phyloP scores from a whole-genome alignment of 805 yeast genomes.

The Cyberlindnera bimundalis region DNA sequence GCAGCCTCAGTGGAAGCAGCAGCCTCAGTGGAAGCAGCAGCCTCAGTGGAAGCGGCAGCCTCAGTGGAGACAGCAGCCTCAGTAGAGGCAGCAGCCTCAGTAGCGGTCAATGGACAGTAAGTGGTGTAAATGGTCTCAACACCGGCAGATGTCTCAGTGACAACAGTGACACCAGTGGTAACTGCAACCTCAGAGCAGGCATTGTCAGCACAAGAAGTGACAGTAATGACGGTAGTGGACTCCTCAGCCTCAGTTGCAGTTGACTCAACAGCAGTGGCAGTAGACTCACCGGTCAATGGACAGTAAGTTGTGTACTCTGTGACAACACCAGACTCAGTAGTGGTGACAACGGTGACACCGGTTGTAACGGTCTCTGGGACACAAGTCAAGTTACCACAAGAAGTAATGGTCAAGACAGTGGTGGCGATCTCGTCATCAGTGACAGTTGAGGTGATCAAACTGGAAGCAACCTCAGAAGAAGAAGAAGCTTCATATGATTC shows the following conservation, averaged over 20 bases:
- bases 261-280: conserved; percentile 1
- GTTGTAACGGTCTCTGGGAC: conserved; percentile 24
- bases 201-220: conserved; percentile 7
- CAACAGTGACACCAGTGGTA: conserved; percentile 30
- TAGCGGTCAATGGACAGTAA: conserved; percentile 22
- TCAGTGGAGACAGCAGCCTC: conserved; percentile 17
- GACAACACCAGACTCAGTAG: conserved; percentile 21
- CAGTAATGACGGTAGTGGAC: conserved; percentile 12
- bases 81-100: conserved; percentile 12
- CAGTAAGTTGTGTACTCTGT: conserved; percentile 26
- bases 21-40: conserved; percentile 6
- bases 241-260: conserved; percentile 10
- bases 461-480: conserved; percentile 1
- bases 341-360: conserved; percentile 30
- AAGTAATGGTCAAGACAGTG: conserved; percentile 25
- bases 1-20: too few relatives aligned
- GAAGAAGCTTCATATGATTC: conserved; percentile 1
- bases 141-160: conserved; percentile 29
- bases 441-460: conserved; percentile 27
- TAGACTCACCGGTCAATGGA: conserved; percentile 18
- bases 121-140: conserved; percentile 20
- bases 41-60: background rate
- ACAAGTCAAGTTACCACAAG: conserved; percentile 20
- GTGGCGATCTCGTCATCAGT: conserved; percentile 14
- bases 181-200: conserved; percentile 18